phyloP scores from a whole-genome alignment of 129 eudicot species.

The Heracleum sosnowskyi region DNA sequence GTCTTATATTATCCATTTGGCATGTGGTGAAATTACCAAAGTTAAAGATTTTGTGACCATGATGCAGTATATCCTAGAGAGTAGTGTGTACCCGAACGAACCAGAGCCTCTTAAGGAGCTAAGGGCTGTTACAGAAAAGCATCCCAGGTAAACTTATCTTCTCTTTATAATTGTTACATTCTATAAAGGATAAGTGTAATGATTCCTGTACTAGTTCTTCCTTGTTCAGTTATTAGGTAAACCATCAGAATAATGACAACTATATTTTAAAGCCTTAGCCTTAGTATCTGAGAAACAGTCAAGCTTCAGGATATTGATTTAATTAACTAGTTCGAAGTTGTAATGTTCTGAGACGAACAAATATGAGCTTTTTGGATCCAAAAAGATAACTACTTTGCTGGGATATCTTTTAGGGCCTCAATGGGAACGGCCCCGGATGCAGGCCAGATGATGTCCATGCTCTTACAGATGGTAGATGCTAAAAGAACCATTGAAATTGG shows the following conservation, averaged over 20 bases:
- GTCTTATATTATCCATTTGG: not conserved
- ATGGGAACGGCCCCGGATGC: slow-evolving; percentile 31
- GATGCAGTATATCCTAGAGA: slow-evolving; percentile 40
- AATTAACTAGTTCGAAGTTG: not conserved
- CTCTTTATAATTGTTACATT: not conserved
- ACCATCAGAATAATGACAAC: not conserved
- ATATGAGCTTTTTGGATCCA: not conserved
- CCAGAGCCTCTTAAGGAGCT: slow-evolving; percentile 46
- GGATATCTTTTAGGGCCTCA: slow-evolving; percentile 6
- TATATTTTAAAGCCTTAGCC: too few relatives aligned
- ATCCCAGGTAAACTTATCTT: slow-evolving; percentile 35
- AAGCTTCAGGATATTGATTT: not conserved
- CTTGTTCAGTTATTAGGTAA: not conserved
- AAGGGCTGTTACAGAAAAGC: slow-evolving; percentile 36
- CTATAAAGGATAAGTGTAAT: not conserved
- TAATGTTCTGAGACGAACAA: not conserved
- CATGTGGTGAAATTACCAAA: not conserved
- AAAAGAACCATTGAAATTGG: slow-evolving; percentile 34
- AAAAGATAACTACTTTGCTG: not conserved
- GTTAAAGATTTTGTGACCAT: not conserved
- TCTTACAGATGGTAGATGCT: slow-evolving; percentile 25
- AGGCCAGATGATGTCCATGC: slow-evolving; percentile 28
- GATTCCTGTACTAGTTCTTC: not conserved
- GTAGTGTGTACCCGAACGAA: slow-evolving; percentile 64
- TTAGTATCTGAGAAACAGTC: not conserved